These are phyloP conservation scores for Hyphopichia fennica DNA, from an alignment of 1,139 yeast genomes.

Conservation along the genomic window DNA sequence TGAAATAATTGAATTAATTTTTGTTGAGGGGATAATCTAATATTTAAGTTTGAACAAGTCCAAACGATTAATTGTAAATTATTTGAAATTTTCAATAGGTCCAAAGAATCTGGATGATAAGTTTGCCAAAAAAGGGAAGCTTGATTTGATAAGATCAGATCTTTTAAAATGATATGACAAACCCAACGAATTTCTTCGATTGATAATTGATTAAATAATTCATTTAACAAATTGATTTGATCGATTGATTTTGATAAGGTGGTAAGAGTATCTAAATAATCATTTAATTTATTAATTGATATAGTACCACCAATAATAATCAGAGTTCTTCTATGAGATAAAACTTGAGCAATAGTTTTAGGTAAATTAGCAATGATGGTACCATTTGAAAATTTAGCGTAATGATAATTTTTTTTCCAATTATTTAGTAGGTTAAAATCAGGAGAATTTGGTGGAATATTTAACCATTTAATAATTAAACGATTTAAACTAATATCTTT, in stretches of 20 bases:
- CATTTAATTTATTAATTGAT: slow-evolving; percentile 60
- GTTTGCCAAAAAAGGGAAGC: slow-evolving; percentile 59
- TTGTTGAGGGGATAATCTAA: slow-evolving; percentile 45
- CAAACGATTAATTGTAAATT: slow-evolving; percentile 62
- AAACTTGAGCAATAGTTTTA: neutral
- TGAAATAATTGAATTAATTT: slow-evolving; percentile 46
- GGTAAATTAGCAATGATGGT: slow-evolving; percentile 1
- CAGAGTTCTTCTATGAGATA: neutral
- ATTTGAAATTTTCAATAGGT: slow-evolving; percentile 66
- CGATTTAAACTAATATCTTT: slow-evolving; percentile 53
- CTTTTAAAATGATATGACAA: slow-evolving; percentile 64
- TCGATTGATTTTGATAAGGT: slow-evolving; percentile 40
- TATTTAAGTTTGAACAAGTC: slow-evolving; percentile 42
- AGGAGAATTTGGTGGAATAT: slow-evolving; percentile 35
- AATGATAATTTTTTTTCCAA: slow-evolving; percentile 43
- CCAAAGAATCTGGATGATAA: slow-evolving; percentile 84
- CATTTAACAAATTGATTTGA: slow-evolving; percentile 42
- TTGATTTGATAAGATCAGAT: slow-evolving; percentile 55
- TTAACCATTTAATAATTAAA: slow-evolving; percentile 35
- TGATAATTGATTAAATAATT: slow-evolving; percentile 56
- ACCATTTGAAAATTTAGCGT: slow-evolving; percentile 15
- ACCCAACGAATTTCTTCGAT: slow-evolving; percentile 71
- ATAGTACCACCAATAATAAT: slow-evolving; percentile 13
- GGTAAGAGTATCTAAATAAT: slow-evolving; percentile 45
- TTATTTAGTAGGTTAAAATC: slow-evolving; percentile 34